These are phyloP conservation scores for Raffaelea albimanens DNA, from an alignment of 2,329 filamentous ascomycete genomes.

Conservation along the genomic window DNA sequence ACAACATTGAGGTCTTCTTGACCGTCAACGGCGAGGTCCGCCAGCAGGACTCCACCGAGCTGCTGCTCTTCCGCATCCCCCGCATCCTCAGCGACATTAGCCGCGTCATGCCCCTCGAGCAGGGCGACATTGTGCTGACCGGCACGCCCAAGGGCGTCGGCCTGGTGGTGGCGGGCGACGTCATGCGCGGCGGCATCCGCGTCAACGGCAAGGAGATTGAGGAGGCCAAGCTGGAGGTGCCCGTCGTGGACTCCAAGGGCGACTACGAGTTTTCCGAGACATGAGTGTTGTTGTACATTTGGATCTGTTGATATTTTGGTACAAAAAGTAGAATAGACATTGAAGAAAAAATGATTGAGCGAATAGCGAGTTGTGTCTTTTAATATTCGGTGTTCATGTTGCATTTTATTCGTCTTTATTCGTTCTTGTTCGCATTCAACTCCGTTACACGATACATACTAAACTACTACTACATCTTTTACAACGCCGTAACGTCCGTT, in stretches of 20 bases:
- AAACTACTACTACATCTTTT: too few species aligned
- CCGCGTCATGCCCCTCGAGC: conserved; percentile 85
- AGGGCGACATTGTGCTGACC: conserved; percentile 90
- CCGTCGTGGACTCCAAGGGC: conserved; percentile 68
- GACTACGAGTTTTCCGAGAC: conserved; percentile 71
- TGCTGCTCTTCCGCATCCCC: conserved; percentile 92
- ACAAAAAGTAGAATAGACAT: too few species aligned
- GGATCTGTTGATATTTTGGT: too few species aligned
- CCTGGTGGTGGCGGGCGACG: conserved; percentile 71
- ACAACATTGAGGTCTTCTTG: conserved; percentile 79
- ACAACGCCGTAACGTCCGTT: neutral
- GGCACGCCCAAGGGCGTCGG: conserved; percentile 96
- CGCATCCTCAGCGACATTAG: conserved; percentile 84
- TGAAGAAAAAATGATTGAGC: too few species aligned
- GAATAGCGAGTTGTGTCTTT: too few species aligned
- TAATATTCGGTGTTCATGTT: neutral
- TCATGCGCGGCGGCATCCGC: conserved; percentile 75
- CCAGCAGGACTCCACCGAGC: conserved; percentile 80
- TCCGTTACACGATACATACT: too few species aligned
- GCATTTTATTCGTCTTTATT: neutral
- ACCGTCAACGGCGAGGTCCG: conserved; percentile 69
- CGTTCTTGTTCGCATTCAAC: neutral
- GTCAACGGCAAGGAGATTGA: conserved; percentile 74
- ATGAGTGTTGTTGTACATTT: too few species aligned
- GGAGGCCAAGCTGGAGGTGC: conserved; percentile 75